Evolutionary conservation across 106 monocot genomes (phyloP).

Genomic region (Posidonia australis): DNA sequence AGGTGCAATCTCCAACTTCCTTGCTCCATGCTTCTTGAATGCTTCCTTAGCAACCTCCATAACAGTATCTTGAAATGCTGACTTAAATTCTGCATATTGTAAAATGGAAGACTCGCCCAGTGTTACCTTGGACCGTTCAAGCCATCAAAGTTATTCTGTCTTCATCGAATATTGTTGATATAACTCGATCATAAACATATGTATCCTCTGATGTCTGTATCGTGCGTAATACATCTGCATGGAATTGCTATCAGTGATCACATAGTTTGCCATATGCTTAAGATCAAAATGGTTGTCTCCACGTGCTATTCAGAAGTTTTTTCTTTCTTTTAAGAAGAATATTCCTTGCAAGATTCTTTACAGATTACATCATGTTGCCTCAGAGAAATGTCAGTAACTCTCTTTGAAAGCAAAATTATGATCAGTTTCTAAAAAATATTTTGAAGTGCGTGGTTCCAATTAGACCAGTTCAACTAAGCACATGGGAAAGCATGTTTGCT

Average conservation of each 20-base stretch:
- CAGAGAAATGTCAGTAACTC: too few species aligned
- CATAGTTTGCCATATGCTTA: too few species aligned
- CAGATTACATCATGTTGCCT: too few species aligned
- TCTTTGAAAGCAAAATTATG: too few species aligned
- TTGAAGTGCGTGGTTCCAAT: too few species aligned
- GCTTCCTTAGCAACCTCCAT: conserved; percentile 62
- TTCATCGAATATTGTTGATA: conserved; percentile 87
- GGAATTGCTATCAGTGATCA: conserved; percentile 3
- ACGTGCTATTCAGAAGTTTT: too few species aligned
- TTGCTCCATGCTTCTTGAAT: conserved; percentile 75
- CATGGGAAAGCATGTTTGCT: too few species aligned
- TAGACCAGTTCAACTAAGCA: too few species aligned
- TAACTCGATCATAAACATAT: conserved; percentile 79
- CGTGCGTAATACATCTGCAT: conserved; percentile 74
- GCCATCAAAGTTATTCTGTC: conserved; percentile 47
- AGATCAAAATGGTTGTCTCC: too few species aligned
- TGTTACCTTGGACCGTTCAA: conserved; percentile 25
- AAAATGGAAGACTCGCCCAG: conserved; percentile 30
- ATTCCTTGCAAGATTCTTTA: too few species aligned
- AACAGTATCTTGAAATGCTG: conserved; percentile 53
- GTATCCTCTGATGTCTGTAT: conserved; percentile 84
- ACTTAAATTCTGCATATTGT: conserved; percentile 29
- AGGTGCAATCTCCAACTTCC: conserved; percentile 62
- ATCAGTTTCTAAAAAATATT: too few species aligned
- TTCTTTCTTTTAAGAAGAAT: too few species aligned